These are phyloP conservation scores for Tricholoma bakamatsutake DNA, from an alignment of 768 basidiomycete species.

Conservation along the genomic window DNA sequence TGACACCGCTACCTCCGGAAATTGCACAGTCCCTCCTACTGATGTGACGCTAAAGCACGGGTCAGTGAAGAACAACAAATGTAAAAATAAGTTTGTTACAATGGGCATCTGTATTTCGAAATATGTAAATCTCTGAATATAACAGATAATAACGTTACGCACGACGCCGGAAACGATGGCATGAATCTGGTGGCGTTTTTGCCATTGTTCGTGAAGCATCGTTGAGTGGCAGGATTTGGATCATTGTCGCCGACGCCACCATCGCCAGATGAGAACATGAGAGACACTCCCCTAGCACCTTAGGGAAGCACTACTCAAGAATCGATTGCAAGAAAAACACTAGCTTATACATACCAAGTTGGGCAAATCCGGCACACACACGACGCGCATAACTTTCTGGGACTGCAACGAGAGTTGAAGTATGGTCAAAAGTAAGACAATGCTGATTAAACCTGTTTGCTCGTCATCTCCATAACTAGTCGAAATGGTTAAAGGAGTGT, in stretches of 20 bases:
- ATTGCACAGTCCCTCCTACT: too few species aligned
- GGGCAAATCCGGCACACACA: slow-evolving; percentile 44
- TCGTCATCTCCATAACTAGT: slow-evolving; percentile 73
- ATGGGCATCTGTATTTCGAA: slow-evolving; percentile 8
- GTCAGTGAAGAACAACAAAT: background rate
- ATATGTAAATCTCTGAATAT: background rate
- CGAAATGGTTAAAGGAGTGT: slow-evolving; percentile 55
- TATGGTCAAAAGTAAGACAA: slow-evolving; percentile 8
- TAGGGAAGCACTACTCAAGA: background rate
- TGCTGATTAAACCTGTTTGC: slow-evolving; percentile 43
- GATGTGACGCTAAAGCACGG: slow-evolving; percentile 43
- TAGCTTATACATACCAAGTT: slow-evolving; percentile 32
- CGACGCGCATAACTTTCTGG: slow-evolving; percentile 40
- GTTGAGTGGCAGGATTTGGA: slow-evolving; percentile 35
- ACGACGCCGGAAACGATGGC: slow-evolving; percentile 48
- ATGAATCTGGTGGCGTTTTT: slow-evolving; percentile 37
- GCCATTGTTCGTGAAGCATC: slow-evolving; percentile 46
- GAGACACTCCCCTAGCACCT: slow-evolving; percentile 48
- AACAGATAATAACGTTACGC: slow-evolving; percentile 8
- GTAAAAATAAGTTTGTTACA: background rate
- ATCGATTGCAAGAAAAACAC: background rate
- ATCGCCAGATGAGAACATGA: slow-evolving; percentile 54
- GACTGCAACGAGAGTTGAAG: slow-evolving; percentile 32
- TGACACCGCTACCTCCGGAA: too few species aligned
- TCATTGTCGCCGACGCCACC: slow-evolving; percentile 51